Percentiles rank a stretch among this genome's conserved stretches.
These are phyloP conservation scores for Mucor indicus DNA, from an alignment of 371 early-diverging fungal species.

Conservation along the genomic window DNA sequence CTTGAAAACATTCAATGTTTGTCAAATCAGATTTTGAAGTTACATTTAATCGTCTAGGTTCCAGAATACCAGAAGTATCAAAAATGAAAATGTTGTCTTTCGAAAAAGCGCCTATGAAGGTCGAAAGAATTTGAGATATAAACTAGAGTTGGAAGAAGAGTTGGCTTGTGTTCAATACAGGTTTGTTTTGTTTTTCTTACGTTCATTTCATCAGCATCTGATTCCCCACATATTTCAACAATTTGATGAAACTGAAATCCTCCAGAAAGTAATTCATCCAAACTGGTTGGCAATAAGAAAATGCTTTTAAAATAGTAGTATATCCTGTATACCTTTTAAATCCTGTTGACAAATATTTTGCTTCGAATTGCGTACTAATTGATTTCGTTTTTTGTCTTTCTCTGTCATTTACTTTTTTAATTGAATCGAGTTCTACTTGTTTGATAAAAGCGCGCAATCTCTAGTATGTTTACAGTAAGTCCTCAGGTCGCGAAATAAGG, in stretches of 20 bases:
- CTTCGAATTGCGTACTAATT: not conserved
- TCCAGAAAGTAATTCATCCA: conserved; percentile 3
- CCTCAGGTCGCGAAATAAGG: not conserved
- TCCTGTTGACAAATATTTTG: not conserved
- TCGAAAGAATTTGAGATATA: conserved; percentile 1
- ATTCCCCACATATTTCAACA: conserved; percentile 8
- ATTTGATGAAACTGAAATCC: conserved; percentile 6
- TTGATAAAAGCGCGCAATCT: conserved; percentile 4
- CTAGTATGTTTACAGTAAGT: not conserved
- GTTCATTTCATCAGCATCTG: not conserved
- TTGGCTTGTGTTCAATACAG: not conserved
- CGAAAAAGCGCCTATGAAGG: not conserved
- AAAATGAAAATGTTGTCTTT: conserved; percentile 1
- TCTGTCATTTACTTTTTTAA: not conserved
- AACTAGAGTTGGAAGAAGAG: conserved; percentile 2
- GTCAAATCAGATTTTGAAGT: not conserved
- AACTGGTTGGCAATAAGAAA: not conserved
- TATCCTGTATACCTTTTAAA: not conserved
- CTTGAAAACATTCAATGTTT: conserved; percentile 1
- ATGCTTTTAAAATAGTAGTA: not conserved
- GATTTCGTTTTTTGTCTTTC: not conserved
- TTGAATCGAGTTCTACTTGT: conserved; percentile 4
- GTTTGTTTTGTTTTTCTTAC: too few relatives aligned
- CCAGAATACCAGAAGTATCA: conserved; percentile 8
- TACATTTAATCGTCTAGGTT: conserved; percentile 1